These are phyloP conservation scores for Sechiopsis laciniata DNA, from an alignment of 306 rosid genomes.

Conservation along the genomic window DNA sequence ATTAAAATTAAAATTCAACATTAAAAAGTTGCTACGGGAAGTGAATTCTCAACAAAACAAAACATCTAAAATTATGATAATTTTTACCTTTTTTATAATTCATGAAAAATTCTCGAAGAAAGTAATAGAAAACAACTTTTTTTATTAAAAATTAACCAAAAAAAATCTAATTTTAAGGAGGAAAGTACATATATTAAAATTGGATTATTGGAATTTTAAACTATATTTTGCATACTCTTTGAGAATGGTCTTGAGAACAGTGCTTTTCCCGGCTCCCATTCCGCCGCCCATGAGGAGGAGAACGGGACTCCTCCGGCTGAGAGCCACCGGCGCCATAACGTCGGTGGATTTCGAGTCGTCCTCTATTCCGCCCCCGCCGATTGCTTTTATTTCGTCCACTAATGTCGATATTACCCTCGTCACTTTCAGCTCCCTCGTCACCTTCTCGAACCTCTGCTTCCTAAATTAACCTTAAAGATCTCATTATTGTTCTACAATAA, in stretches of 20 bases:
- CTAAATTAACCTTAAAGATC: slow-evolving; percentile 19
- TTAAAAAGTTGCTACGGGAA: no score
- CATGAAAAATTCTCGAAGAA: no score
- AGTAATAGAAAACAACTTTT: no score
- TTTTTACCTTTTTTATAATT: no score
- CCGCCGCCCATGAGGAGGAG: slow-evolving; percentile 92
- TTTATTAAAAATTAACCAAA: no score
- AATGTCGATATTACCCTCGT: slow-evolving; percentile 57
- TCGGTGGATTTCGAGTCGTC: slow-evolving; percentile 37
- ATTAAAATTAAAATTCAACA: no score
- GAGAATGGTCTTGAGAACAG: slow-evolving; percentile 70
- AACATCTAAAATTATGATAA: no score
- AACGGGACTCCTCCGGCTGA: slow-evolving; percentile 66
- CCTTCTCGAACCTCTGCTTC: slow-evolving; percentile 62
- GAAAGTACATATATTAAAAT: no score
- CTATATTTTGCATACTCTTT: slow-evolving; percentile 23
- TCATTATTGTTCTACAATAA: no score
- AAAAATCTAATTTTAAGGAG: no score
- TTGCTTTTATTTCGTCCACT: slow-evolving; percentile 70
- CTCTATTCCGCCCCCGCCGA: slow-evolving; percentile 24
- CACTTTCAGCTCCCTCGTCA: slow-evolving; percentile 50
- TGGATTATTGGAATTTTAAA: no score
- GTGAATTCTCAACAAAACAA: no score
- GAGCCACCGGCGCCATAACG: slow-evolving; percentile 58
- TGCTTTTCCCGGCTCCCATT: slow-evolving; percentile 97